Evolutionary conservation across 164 flowering plant species (phyloP).

Genomic region (Stephania yunnanensis): DNA sequence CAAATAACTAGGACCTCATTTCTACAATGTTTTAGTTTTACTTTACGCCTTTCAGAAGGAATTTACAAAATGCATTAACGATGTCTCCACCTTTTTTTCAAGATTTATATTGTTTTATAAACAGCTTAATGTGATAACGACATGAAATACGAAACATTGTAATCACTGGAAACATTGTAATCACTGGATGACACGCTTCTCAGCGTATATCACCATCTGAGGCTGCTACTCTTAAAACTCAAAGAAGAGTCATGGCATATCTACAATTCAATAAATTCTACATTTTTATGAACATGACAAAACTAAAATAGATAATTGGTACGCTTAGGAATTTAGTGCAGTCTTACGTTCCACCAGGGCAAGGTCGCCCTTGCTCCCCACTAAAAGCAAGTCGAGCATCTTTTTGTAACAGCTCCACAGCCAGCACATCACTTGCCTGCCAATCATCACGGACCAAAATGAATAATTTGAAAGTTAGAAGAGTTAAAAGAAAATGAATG

Average conservation of each 20-base stretch:
- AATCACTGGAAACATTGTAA: not conserved
- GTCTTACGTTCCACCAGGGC: conserved; percentile 91
- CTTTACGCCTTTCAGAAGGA: not conserved
- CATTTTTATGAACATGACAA: not conserved
- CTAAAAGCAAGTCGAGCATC: conserved; percentile 87
- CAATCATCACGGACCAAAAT: conserved; percentile 3
- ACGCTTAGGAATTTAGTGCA: not conserved
- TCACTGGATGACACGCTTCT: not conserved
- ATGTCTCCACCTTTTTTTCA: not conserved
- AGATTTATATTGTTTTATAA: not conserved
- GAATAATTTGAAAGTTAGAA: not conserved
- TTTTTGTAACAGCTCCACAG: conserved; percentile 93
- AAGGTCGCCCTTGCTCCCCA: conserved; percentile 83
- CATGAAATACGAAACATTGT: not conserved
- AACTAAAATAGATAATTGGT: not conserved
- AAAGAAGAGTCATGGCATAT: not conserved
- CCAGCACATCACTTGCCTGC: conserved; percentile 97
- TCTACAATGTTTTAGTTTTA: not conserved
- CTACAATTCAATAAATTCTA: not conserved
- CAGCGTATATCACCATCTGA: not conserved
- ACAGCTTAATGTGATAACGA: not conserved
- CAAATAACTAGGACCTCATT: not conserved
- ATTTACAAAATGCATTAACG: not conserved
- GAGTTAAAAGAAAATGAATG: not conserved
- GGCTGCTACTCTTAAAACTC: not conserved